phyloP scores from a whole-genome alignment of 192 early-diverging fungal genomes.

The Backusella circina region DNA sequence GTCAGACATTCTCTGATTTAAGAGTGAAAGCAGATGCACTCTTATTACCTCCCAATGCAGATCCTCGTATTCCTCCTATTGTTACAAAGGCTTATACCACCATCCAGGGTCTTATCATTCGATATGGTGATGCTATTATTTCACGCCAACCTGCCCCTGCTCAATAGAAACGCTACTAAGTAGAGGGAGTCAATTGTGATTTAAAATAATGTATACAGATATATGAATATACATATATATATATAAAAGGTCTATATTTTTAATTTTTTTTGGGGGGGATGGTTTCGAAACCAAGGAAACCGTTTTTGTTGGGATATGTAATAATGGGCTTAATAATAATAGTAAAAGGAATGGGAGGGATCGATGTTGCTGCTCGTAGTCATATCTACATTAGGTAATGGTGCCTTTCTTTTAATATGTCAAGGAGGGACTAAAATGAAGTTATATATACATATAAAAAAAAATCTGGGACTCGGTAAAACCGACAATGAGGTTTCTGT shows the following conservation, averaged over 20 bases:
- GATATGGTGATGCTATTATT: constrained; percentile 30
- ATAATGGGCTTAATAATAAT: neutral
- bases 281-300: neutral
- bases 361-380: neutral
- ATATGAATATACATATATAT: neutral
- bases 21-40: constrained; percentile 40
- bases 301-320: neutral
- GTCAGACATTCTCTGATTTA: constrained; percentile 40
- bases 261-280: neutral
- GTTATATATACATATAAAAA: no score
- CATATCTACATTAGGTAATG: no score
- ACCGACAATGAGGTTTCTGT: no score
- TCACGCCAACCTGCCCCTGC: constrained; percentile 29
- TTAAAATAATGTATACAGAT: neutral
- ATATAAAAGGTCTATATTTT: neutral
- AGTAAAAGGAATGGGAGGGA: neutral
- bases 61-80: constrained; percentile 42
- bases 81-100: constrained; percentile 41
- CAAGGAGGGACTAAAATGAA: no score
- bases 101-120: constrained; percentile 26
- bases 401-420: no score
- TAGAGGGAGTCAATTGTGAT: neutral
- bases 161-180: constrained; percentile 18
- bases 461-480: no score
- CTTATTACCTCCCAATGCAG: constrained; percentile 40